Conservation (phyloP, 345 rosid species). For the Linum usitatissimum region DNA sequence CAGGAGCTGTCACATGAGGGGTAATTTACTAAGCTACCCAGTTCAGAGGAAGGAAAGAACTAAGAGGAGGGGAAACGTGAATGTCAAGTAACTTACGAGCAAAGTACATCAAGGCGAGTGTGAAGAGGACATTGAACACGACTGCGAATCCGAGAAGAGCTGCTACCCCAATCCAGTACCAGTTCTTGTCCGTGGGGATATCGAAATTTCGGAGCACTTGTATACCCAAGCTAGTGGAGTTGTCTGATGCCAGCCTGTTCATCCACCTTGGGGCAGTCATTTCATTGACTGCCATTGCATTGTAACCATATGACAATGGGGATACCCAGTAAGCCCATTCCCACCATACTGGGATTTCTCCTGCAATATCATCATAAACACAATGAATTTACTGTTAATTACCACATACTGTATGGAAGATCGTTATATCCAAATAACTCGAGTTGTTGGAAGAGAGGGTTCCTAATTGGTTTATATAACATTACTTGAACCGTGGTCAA, state of each 20-base stretch:
- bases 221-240: slow-evolving; percentile 38
- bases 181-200: slow-evolving; percentile 38
- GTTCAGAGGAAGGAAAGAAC: neutral
- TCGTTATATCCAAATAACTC: too few relatives aligned
- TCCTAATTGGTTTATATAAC: too few relatives aligned
- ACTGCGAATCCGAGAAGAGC: slow-evolving; percentile 51
- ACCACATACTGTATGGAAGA: slow-evolving; percentile 45
- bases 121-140: slow-evolving; percentile 68
- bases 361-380: slow-evolving; percentile 59
- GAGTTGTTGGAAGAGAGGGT: too few relatives aligned
- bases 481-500: too few relatives aligned
- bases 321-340: slow-evolving; percentile 89
- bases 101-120: slow-evolving; percentile 52
- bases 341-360: slow-evolving; percentile 73
- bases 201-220: slow-evolving; percentile 46
- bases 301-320: slow-evolving; percentile 61
- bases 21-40: slow-evolving; percentile 5
- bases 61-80: neutral
- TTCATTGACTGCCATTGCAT: slow-evolving; percentile 66
- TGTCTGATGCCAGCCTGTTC: slow-evolving; percentile 41
- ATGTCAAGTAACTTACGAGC: slow-evolving; percentile 36
- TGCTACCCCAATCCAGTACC: slow-evolving; percentile 80
- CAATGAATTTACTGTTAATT: slow-evolving; percentile 54
- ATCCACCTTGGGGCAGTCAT: slow-evolving; percentile 79
- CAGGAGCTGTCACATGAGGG: slow-evolving; percentile 37